Evolutionary conservation across 2,329 filamentous ascomycete species (phyloP).

Genomic region (Chalara sp.): DNA sequence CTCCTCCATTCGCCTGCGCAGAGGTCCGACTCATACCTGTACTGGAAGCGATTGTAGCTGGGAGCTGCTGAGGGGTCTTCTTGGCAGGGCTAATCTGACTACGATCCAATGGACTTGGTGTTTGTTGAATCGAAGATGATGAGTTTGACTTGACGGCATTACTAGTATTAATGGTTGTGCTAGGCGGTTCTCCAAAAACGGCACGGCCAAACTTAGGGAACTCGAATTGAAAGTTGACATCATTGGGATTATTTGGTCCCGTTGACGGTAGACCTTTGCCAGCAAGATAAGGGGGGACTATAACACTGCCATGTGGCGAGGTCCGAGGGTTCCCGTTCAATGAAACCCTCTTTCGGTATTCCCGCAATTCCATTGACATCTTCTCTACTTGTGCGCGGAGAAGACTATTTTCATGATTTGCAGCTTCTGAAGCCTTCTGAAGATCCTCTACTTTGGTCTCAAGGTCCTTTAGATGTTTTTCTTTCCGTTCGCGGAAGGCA

Average conservation of each 20-base stretch:
- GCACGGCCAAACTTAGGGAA: constrained; percentile 86
- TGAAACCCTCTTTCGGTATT: constrained; percentile 83
- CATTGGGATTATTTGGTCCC: constrained; percentile 54
- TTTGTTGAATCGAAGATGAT: constrained; percentile 10
- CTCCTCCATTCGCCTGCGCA: constrained; percentile 20
- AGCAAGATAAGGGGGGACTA: constrained; percentile 27
- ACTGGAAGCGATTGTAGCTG: constrained; percentile 30
- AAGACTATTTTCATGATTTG: constrained; percentile 78
- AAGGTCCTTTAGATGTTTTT: constrained; percentile 80
- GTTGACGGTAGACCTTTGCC: constrained; percentile 39
- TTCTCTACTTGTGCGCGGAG: constrained; percentile 85
- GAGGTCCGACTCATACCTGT: constrained; percentile 17
- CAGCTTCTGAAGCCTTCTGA: constrained; percentile 75
- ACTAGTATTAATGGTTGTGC: constrained; percentile 7
- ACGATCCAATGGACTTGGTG: constrained; percentile 17
- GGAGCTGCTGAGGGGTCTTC: constrained; percentile 11
- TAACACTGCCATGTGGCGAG: constrained; percentile 13
- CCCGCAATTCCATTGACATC: constrained; percentile 74
- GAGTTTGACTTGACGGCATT: constrained; percentile 17
- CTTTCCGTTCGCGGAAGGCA: constrained; percentile 90
- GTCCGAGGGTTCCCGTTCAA: constrained; percentile 33
- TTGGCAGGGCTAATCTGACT: constrained; percentile 20
- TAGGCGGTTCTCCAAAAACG: constrained; percentile 43
- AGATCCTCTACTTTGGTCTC: constrained; percentile 71
- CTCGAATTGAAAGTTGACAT: constrained; percentile 88